A percentile compares a stretch with the other conserved stretches of the same genome.
phyloP scores from a whole-genome alignment of 1,139 yeast species.

The Eremothecium gossypii region DNA sequence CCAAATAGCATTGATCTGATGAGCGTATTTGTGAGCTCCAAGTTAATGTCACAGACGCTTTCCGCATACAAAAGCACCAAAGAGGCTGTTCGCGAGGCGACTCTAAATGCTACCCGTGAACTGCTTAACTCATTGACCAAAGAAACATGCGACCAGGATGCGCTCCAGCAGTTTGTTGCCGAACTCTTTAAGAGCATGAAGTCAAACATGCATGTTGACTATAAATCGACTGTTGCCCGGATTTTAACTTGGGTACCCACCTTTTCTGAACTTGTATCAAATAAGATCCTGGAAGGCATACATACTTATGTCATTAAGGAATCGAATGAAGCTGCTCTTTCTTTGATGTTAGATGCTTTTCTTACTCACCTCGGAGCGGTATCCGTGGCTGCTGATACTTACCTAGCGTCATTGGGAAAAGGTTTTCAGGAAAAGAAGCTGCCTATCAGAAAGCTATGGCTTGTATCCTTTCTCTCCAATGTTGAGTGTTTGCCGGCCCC shows the following conservation, averaged over 20 bases:
- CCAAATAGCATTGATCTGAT: slow-evolving; percentile 32
- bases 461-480: slow-evolving; percentile 30
- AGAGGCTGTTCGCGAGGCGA: slow-evolving; percentile 47
- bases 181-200: slow-evolving; percentile 53
- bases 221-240: slow-evolving; percentile 42
- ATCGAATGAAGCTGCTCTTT: slow-evolving; percentile 58
- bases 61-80: slow-evolving; percentile 66
- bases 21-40: slow-evolving; percentile 36
- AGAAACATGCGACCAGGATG: slow-evolving; percentile 16
- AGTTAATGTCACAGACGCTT: slow-evolving; percentile 51
- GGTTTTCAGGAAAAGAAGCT: slow-evolving; percentile 64
- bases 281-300: slow-evolving; percentile 37
- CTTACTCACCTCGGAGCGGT: slow-evolving; percentile 34
- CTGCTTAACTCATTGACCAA: slow-evolving; percentile 14
- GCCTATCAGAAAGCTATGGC: slow-evolving; percentile 62
- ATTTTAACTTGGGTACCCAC: slow-evolving; percentile 33
- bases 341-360: slow-evolving; percentile 42
- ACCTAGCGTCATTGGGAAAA: slow-evolving; percentile 32
- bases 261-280: slow-evolving; percentile 25
- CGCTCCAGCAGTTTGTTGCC: slow-evolving; percentile 33
- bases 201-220: slow-evolving; percentile 58
- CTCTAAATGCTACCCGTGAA: slow-evolving; percentile 37
- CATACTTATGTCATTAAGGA: slow-evolving; percentile 56
- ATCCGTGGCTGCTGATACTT: slow-evolving; percentile 11
- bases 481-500: slow-evolving; percentile 36